A percentile compares a stretch with the other conserved stretches of the same genome.
Evolutionary conservation across 176 grass and related monocot genomes (phyloP).

Genomic region (Hordeum marinum): DNA sequence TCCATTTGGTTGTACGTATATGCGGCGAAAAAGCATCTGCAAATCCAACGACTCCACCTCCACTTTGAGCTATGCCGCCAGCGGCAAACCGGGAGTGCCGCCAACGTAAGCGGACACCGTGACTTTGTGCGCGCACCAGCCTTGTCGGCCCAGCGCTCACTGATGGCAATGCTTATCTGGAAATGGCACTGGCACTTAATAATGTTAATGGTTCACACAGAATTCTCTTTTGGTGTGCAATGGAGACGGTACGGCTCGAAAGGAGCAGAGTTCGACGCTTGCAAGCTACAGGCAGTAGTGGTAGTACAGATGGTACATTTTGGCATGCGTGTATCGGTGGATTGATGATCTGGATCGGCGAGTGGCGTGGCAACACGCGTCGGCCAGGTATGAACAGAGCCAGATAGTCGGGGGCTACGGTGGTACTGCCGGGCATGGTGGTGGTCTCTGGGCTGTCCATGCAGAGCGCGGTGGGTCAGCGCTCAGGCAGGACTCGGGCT

Average conservation of each 20-base stretch:
- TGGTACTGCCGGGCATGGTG: neutral
- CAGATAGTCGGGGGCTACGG: neutral
- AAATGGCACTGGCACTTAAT: neutral
- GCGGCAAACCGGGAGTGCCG: neutral
- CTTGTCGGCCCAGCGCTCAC: neutral
- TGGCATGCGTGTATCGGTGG: neutral
- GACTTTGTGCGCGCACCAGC: neutral
- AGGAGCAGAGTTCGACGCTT: too few species aligned
- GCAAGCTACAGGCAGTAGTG: neutral
- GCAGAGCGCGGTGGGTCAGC: neutral
- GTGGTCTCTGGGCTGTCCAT: conserved; percentile 2
- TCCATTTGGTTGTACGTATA: neutral
- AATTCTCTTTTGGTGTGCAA: neutral
- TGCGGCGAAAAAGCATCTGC: neutral
- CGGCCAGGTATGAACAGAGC: neutral
- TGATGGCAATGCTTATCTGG: neutral
- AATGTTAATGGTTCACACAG: neutral
- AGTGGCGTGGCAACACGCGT: neutral
- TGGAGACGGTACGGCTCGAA: neutral
- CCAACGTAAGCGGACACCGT: neutral
- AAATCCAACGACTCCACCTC: neutral
- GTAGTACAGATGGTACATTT: neutral
- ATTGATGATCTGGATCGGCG: neutral
- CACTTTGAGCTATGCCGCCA: too few species aligned
- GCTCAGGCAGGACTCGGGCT: neutral